phyloP scores from a whole-genome alignment of 257 asterid species.

The Dorcoceras hygrometricum region DNA sequence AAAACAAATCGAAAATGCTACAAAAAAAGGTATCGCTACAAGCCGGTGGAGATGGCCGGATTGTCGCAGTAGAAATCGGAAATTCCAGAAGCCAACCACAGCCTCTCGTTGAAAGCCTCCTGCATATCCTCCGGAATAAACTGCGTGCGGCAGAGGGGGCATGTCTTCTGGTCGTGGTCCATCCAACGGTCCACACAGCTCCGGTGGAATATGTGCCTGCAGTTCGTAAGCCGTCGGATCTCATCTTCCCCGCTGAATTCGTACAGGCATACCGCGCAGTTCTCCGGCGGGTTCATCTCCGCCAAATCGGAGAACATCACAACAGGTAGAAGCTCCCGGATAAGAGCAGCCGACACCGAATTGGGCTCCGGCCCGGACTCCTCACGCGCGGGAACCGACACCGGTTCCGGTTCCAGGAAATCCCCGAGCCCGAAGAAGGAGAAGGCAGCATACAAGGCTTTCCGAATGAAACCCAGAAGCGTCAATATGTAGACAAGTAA shows the following conservation, averaged over 20 bases:
- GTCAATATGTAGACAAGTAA: background rate
- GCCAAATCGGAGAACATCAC: constrained; percentile 63
- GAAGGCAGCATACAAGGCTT: background rate
- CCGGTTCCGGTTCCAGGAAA: constrained; percentile 40
- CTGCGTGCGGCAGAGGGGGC: constrained; percentile 85
- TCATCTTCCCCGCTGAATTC: constrained; percentile 79
- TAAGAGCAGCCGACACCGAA: constrained; percentile 64
- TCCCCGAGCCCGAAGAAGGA: background rate
- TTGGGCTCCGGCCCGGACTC: constrained; percentile 34
- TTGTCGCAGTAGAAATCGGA: constrained; percentile 77
- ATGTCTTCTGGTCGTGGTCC: constrained; percentile 97
- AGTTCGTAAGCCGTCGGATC: constrained; percentile 80
- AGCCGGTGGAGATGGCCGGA: constrained; percentile 55
- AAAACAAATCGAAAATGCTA: too few relatives aligned
- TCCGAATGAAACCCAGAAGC: background rate
- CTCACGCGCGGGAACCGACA: constrained; percentile 20
- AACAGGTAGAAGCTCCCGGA: constrained; percentile 81
- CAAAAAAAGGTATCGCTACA: constrained; percentile 33
- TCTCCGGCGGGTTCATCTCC: constrained; percentile 63
- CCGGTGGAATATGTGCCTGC: constrained; percentile 81
- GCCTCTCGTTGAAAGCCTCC: constrained; percentile 74
- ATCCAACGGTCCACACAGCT: constrained; percentile 96
- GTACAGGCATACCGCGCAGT: constrained; percentile 85
- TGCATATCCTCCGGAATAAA: constrained; percentile 87
- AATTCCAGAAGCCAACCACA: constrained; percentile 85